Evolutionary conservation across 257 asterid genomes (phyloP).

Genomic region (Phtheirospermum japonicum): DNA sequence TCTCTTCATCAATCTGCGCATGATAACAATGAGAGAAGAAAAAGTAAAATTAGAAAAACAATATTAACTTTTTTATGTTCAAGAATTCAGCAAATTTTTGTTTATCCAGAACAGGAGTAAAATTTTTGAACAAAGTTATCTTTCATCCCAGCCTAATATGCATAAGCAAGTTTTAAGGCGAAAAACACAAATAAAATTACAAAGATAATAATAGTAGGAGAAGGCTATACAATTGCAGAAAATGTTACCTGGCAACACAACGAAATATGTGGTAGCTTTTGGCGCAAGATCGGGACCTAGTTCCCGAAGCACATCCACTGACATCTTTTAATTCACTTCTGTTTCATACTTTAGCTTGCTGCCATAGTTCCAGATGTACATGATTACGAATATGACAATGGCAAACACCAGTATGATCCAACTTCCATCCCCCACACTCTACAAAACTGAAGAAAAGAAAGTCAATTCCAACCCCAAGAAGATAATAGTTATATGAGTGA

Average conservation of each 20-base stretch:
- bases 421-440: conserved; percentile 95
- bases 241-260: conserved; percentile 82
- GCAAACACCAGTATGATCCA: conserved; percentile 92
- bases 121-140: no score
- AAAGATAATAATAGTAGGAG: no score
- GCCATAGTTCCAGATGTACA: conserved; percentile 96
- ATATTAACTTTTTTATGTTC: no score
- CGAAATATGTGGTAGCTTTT: conserved; percentile 91
- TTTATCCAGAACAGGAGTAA: no score
- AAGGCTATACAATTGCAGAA: background rate
- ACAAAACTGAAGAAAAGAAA: conserved; percentile 80
- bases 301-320: conserved; percentile 77
- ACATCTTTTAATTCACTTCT: conserved; percentile 79
- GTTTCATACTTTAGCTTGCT: conserved; percentile 88
- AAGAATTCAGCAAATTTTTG: no score
- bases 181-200: no score
- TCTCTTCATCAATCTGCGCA: conserved; percentile 74
- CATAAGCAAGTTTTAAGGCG: no score
- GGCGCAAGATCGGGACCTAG: conserved; percentile 82
- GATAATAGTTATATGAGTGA: conserved; percentile 28
- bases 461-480: conserved; percentile 85
- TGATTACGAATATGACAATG: conserved; percentile 60
- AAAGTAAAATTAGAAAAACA: no score
- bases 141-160: no score
- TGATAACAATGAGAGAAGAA: conserved; percentile 19